These are phyloP conservation scores for Trichodelitschia bisporula DNA, from an alignment of 495 filamentous ascomycete species.

Conservation along the genomic window DNA sequence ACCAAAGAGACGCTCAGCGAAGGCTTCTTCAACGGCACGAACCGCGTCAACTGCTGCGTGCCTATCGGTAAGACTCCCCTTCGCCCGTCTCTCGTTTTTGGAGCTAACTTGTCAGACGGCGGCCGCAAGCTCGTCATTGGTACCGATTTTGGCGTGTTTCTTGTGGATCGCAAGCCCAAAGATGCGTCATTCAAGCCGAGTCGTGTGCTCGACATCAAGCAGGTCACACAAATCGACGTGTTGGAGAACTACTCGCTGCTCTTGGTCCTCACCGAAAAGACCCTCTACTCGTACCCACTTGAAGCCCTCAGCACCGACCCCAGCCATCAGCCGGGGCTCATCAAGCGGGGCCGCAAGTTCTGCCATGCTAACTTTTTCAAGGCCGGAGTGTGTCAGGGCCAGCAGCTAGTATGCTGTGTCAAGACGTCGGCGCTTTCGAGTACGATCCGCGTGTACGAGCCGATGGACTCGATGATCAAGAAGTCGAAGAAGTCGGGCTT, in stretches of 20 bases:
- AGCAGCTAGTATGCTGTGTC: constrained; percentile 85
- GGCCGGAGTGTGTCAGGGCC: constrained; percentile 77
- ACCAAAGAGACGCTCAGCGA: constrained; percentile 69
- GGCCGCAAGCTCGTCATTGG: constrained; percentile 84
- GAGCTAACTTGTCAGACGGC: constrained; percentile 40
- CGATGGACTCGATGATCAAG: constrained; percentile 71
- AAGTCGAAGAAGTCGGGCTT: constrained; percentile 80
- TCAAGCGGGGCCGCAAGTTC: constrained; percentile 91
- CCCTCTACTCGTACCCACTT: constrained; percentile 63
- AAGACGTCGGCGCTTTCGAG: constrained; percentile 74
- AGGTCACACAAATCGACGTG: constrained; percentile 88
- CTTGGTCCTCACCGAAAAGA: constrained; percentile 81
- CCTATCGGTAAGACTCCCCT: constrained; percentile 43
- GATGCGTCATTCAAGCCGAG: constrained; percentile 51
- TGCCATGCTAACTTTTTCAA: constrained; percentile 97
- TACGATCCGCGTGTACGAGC: constrained; percentile 95
- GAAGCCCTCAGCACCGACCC: constrained; percentile 68
- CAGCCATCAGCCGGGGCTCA: constrained; percentile 27
- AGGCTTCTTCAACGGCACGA: constrained; percentile 56
- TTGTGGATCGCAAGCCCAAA: constrained; percentile 75
- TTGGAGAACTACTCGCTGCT: constrained; percentile 84
- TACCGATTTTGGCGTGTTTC: constrained; percentile 78
- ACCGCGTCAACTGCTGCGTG: constrained; percentile 78
- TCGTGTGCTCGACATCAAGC: constrained; percentile 59
- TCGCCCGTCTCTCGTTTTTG: background rate